Percentiles rank a stretch among this genome's conserved stretches.
Evolutionary conservation across 352 stramenopile species (phyloP).

Genomic region (Pythium rishiriense): DNA sequence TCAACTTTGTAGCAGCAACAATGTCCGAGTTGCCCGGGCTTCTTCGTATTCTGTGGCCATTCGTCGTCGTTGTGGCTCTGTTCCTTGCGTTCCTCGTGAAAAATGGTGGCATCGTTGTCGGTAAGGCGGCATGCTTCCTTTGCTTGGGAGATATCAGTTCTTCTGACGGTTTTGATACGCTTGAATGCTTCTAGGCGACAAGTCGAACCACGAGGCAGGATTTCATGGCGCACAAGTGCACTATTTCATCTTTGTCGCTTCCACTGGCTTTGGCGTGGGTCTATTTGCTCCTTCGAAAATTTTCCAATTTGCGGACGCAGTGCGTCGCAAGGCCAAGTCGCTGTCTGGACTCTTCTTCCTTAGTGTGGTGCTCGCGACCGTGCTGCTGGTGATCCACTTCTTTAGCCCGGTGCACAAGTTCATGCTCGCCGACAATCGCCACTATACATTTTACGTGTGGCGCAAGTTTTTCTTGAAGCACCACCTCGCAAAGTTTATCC

Average conservation of each 20-base stretch:
- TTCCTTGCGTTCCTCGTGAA: constrained; percentile 68
- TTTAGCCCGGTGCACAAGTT: constrained; percentile 90
- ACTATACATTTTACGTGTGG: constrained; percentile 94
- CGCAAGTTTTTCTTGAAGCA: constrained; percentile 84
- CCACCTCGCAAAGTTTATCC: constrained; percentile 64
- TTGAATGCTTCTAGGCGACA: constrained; percentile 55
- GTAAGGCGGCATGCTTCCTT: constrained; percentile 42
- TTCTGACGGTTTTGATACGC: no score
- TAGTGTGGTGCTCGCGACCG: constrained; percentile 11
- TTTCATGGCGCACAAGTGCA: constrained; percentile 77
- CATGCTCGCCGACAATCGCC: constrained; percentile 90
- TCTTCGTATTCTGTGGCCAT: constrained; percentile 70
- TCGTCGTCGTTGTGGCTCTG: constrained; percentile 48
- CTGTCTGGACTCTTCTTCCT: constrained; percentile 40
- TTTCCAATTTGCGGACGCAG: constrained; percentile 33
- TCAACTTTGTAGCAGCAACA: constrained; percentile 65
- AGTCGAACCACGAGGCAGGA: constrained; percentile 75
- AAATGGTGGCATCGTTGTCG: constrained; percentile 82
- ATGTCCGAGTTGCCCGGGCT: constrained; percentile 51
- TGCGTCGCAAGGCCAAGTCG: constrained; percentile 39
- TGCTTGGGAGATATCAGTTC: no score
- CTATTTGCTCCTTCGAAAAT: constrained; percentile 42
- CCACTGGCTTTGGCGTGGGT: constrained; percentile 57
- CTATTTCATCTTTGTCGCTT: constrained; percentile 73
- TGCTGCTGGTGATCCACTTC: constrained; percentile 46